Evolutionary conservation across 2,329 filamentous ascomycete species (phyloP).

Genomic region (Cladophialophora chaetospira): DNA sequence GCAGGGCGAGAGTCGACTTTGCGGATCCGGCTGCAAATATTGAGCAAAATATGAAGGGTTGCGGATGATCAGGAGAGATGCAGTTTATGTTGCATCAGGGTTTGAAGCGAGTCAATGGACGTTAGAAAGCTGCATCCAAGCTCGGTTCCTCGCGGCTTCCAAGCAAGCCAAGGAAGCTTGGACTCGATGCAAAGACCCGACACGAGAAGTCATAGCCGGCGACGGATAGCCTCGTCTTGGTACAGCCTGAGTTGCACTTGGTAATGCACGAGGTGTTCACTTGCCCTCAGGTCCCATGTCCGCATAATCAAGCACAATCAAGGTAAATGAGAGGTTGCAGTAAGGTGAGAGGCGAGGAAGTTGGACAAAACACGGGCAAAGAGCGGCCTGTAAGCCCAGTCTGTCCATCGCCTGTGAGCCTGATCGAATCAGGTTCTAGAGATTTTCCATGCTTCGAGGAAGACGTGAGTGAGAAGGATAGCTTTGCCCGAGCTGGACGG

Average conservation of each 20-base stretch:
- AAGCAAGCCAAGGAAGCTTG: constrained; percentile 9
- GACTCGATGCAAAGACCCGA: constrained; percentile 3
- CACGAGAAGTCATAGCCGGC: background rate
- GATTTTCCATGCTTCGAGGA: background rate
- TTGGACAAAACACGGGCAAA: background rate
- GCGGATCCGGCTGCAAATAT: background rate
- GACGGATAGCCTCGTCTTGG: background rate
- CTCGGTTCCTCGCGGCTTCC: constrained; percentile 1
- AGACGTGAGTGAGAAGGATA: background rate
- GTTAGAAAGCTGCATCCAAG: background rate
- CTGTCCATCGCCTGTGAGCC: background rate
- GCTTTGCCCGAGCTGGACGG: background rate
- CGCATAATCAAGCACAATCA: too few relatives aligned
- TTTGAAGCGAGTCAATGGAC: background rate
- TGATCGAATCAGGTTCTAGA: background rate
- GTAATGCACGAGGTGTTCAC: background rate
- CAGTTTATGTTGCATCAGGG: background rate
- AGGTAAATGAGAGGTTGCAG: background rate
- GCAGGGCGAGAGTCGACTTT: constrained; percentile 15
- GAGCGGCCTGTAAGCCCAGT: too few relatives aligned
- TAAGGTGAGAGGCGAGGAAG: background rate
- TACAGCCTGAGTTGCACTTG: background rate
- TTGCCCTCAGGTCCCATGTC: background rate
- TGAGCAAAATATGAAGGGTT: background rate
- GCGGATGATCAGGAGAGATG: background rate